Evolutionary conservation across 225 moss, liverwort and hornwort species (phyloP).

Genomic region (Rhytidiadelphus loreus): DNA sequence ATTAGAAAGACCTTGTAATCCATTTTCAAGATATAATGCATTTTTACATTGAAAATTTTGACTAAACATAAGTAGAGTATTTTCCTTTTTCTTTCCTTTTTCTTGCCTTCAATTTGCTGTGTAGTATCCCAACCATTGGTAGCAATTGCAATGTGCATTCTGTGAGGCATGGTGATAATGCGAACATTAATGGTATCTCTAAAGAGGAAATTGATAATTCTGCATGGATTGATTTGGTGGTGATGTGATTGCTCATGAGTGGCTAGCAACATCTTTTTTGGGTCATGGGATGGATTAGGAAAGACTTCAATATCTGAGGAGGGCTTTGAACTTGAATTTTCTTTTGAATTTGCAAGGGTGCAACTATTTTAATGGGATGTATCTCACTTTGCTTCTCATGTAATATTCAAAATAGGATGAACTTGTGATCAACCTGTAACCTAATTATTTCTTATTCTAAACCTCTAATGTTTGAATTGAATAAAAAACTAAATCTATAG

Average conservation of each 20-base stretch:
- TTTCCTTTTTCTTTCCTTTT: neutral
- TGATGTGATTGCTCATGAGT: neutral
- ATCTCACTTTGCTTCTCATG: neutral
- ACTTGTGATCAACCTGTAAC: neutral
- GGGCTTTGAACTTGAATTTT: neutral
- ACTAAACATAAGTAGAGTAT: neutral
- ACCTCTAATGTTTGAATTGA: neutral
- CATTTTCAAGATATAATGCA: neutral
- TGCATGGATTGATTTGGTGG: fast-evolving
- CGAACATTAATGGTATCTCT: neutral
- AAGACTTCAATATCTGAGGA: neutral
- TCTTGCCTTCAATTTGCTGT: neutral
- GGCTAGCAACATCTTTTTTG: neutral
- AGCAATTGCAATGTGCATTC: neutral
- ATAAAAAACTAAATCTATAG: neutral
- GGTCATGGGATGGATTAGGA: neutral
- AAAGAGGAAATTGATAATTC: neutral
- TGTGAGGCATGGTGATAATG: neutral
- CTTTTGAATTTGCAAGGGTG: neutral
- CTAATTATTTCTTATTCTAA: neutral
- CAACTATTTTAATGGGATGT: neutral
- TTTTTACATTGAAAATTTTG: neutral
- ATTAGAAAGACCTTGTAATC: neutral
- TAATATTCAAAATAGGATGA: neutral
- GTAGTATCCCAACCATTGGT: neutral